phyloP scores from a whole-genome alignment of 768 basidiomycete genomes.

The Rhodotorula paludigena region DNA sequence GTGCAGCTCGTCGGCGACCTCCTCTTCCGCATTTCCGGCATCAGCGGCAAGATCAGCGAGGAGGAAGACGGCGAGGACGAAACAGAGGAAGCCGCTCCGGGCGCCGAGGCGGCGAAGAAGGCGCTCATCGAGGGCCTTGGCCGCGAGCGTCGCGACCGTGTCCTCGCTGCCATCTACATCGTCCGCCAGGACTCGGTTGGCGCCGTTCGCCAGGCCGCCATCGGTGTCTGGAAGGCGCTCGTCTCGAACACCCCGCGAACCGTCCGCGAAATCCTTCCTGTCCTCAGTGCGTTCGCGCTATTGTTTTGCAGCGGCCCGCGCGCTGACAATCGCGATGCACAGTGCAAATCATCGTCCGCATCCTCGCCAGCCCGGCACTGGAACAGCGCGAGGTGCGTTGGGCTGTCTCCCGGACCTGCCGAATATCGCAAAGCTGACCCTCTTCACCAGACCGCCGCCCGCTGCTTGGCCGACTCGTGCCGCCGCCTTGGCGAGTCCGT shows the following conservation, averaged over 20 bases:
- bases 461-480: conserved; percentile 81
- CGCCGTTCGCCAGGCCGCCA: conserved; percentile 79
- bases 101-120: conserved; percentile 67
- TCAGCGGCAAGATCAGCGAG: conserved; percentile 78
- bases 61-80: conserved; percentile 47
- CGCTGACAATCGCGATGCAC: background rate
- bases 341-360: conserved; percentile 60
- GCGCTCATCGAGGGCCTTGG: conserved; percentile 85
- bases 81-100: conserved; percentile 55
- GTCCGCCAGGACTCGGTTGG: conserved; percentile 88
- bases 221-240: conserved; percentile 97
- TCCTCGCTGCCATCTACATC: conserved; percentile 82
- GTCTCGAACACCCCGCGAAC: conserved; percentile 91
- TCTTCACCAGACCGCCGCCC: conserved; percentile 85
- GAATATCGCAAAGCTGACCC: too few species aligned
- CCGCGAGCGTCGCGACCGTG: conserved; percentile 77
- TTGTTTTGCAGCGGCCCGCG: fast-evolving
- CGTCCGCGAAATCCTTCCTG: conserved; percentile 82
- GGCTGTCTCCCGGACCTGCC: too few species aligned
- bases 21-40: conserved; percentile 93
- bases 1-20: conserved; percentile 93
- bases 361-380: conserved; percentile 70
- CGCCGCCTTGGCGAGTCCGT: conserved; percentile 93
- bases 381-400: conserved; percentile 97
- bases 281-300: conserved; percentile 56